These are phyloP conservation scores for Fusarium coffeatum DNA, from an alignment of 2,329 filamentous ascomycete genomes.

Conservation along the genomic window DNA sequence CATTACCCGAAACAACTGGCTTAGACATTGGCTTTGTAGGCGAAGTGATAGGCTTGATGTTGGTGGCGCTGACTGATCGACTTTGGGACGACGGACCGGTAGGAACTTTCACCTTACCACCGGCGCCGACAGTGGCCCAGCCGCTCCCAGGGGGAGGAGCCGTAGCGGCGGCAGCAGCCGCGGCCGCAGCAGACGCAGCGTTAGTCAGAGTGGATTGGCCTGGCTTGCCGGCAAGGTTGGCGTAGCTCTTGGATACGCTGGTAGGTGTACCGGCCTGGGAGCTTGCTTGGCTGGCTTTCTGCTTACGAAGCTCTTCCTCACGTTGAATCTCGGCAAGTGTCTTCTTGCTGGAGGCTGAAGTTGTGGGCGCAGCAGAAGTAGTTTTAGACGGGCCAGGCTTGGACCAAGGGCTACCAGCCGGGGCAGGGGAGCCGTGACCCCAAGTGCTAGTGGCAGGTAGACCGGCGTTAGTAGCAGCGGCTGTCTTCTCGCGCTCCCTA, in stretches of 20 bases:
- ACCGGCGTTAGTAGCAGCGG: conserved; percentile 63
- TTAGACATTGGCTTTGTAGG: conserved; percentile 64
- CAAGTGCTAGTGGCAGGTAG: conserved; percentile 90
- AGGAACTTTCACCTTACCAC: conserved; percentile 88
- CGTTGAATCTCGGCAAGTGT: conserved; percentile 96
- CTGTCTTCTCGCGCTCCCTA: conserved; percentile 69
- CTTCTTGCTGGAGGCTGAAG: conserved; percentile 72
- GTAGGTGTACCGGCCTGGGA: conserved; percentile 61
- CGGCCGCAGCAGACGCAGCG: conserved; percentile 55
- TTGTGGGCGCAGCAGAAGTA: conserved; percentile 38
- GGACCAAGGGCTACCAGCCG: conserved; percentile 73
- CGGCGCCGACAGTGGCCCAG: conserved; percentile 95
- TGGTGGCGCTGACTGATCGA: conserved; percentile 59
- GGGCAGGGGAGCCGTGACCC: conserved; percentile 81
- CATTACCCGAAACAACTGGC: conserved; percentile 58
- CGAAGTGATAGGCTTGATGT: conserved; percentile 58
- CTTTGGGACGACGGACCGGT: conserved; percentile 65
- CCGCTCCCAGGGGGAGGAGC: conserved; percentile 63
- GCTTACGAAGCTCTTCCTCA: conserved; percentile 86
- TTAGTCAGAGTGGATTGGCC: conserved; percentile 54
- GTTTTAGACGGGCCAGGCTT: conserved; percentile 68
- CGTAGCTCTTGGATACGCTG: conserved; percentile 84
- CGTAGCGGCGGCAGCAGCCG: conserved; percentile 50
- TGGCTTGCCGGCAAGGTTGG: conserved; percentile 88
- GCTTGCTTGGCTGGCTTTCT: conserved; percentile 69